Evolutionary conservation across 2,329 filamentous ascomycete genomes (phyloP), one percentile per base, ranked within the genome.

Genomic region (Ophiostoma sp.): DNA sequence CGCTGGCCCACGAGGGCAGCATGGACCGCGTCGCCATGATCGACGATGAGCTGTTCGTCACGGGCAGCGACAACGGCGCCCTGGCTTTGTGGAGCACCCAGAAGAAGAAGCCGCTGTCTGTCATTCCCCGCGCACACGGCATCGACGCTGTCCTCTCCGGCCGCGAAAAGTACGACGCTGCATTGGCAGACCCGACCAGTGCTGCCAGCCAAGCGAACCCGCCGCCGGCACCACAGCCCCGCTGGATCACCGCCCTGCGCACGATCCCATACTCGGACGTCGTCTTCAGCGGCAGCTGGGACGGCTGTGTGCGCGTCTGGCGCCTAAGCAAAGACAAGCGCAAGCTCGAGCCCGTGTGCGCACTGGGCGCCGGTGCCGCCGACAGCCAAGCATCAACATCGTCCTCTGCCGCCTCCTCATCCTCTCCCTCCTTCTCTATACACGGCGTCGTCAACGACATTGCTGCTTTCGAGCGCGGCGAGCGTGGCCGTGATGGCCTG

Each of bases 71-170:
- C 79, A 97, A 95, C 73, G 95, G 95, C 67, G 86, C 89, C 5
- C 82, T 99, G 66, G 89, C 88, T 0, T 84, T 98, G 12, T 98
- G 94, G 94, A 92, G 88, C 70, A 83, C 93, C 36, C 86, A 93
- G 76, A 97, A 96, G 81, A 99, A 99, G 84, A 98, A 98, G 79
- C 90, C 95, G 0, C 82, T 99, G 9, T 90, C 89, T 78, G 90
- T 91, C 3, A 80, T 95, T 62, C 85, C 89, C 2, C 82, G 91
- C 42, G 93, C 94, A 4, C 95, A 99, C 77, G 95, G 95, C 44
- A 81, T 96, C 66, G 93, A 97, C 70, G 86, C 88, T 3, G 82
- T 89, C 2, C 80, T 93, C 66, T 81, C 83, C 2, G 84, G 89
- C 0, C 83, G 89, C 27, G 83, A 91, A 73, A 5, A 44, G 36